phyloP scores from a whole-genome alignment of 202 grass and related monocot species.

The Carex arenaria region DNA sequence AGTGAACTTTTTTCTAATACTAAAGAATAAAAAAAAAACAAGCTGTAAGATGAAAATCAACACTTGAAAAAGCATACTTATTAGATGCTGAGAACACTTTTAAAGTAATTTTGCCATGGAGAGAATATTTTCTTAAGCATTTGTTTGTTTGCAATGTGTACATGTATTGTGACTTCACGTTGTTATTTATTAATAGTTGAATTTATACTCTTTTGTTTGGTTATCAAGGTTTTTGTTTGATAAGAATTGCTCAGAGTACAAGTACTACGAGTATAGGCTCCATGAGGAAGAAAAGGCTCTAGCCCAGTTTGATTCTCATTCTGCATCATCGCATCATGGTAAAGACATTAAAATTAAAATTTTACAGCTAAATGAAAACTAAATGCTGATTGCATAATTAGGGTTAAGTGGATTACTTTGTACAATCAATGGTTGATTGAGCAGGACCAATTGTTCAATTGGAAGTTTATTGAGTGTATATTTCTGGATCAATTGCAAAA shows the following conservation, averaged over 20 bases:
- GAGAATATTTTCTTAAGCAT: background rate
- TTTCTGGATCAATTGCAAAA: background rate
- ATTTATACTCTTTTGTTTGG: background rate
- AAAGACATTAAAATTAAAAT: background rate
- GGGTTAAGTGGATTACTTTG: background rate
- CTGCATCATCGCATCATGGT: conserved; percentile 27
- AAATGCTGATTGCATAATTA: background rate
- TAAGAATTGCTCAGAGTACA: conserved; percentile 77
- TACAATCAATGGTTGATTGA: background rate
- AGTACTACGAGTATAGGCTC: conserved; percentile 79
- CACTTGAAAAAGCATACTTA: background rate
- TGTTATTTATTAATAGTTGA: background rate
- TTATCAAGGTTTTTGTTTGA: conserved; percentile 93
- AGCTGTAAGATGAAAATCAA: background rate
- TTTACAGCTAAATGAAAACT: background rate
- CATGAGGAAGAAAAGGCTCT: conserved; percentile 70
- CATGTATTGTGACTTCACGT: background rate
- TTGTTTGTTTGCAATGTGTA: background rate
- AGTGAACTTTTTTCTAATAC: background rate
- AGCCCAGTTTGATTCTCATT: conserved; percentile 44
- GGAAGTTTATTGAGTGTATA: background rate
- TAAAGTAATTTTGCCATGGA: background rate
- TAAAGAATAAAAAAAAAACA: no score
- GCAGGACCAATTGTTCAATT: background rate
- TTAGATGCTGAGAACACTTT: background rate